These are phyloP conservation scores for Paramarasmius palmivorus DNA, from an alignment of 1,284 basidiomycete species.

Conservation along the genomic window DNA sequence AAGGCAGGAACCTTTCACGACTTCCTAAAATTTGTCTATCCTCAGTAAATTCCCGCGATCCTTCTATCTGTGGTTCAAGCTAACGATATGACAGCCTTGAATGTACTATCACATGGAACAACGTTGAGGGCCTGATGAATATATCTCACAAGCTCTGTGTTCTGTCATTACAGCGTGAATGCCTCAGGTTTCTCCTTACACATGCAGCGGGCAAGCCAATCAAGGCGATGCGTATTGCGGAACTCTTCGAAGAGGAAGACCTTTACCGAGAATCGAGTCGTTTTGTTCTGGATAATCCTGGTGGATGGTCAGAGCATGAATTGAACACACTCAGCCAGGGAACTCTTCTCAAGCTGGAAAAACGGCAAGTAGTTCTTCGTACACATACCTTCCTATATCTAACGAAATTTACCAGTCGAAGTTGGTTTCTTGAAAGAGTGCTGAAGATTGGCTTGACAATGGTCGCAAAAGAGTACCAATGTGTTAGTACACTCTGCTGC, in stretches of 20 bases:
- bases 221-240: constrained; percentile 88
- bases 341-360: constrained; percentile 86
- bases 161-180: constrained; percentile 76
- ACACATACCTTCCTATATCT: not conserved
- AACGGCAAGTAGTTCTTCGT: constrained; percentile 50
- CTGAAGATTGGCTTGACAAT: constrained; percentile 88
- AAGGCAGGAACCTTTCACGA: constrained; percentile 82
- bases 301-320: constrained; percentile 82
- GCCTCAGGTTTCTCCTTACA: constrained; percentile 83
- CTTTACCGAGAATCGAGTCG: constrained; percentile 87
- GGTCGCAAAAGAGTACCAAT: constrained; percentile 89
- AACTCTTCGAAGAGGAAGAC: constrained; percentile 84
- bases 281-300: constrained; percentile 89
- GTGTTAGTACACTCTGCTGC: constrained; percentile 47
- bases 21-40: constrained; percentile 84
- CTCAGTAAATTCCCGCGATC: constrained; percentile 56
- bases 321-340: constrained; percentile 76
- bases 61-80: not conserved
- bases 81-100: constrained; percentile 55
- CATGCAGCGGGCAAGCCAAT: constrained; percentile 90
- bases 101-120: constrained; percentile 92
- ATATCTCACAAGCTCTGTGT: constrained; percentile 86
- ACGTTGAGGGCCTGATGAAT: constrained; percentile 86
- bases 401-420: constrained; percentile 40
- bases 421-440: constrained; percentile 93